Evolutionary conservation across 345 rosid genomes (phyloP).

Genomic region (Syzygium oleosum): DNA sequence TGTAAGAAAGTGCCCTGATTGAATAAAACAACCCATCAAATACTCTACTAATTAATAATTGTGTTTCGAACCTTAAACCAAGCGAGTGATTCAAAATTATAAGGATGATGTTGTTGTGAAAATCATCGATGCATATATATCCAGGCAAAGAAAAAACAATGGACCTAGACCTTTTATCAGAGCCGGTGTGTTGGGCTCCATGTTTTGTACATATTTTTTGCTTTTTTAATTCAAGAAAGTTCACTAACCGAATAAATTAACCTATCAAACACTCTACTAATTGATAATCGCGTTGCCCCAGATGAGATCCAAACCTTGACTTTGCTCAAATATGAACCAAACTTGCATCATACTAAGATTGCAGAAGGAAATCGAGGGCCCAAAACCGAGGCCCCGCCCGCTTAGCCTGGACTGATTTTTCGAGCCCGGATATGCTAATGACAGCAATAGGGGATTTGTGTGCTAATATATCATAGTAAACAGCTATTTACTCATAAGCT

Average conservation of each 20-base stretch:
- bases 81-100: background rate
- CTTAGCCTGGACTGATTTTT: background rate
- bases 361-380: background rate
- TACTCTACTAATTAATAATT: background rate
- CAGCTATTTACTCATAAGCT: background rate
- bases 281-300: background rate
- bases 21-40: background rate
- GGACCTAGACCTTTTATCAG: background rate
- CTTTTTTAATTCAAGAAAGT: background rate
- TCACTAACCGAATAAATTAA: background rate
- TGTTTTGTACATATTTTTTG: background rate
- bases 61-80: accelerated
- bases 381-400: background rate
- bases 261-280: background rate
- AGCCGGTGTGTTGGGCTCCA: background rate
- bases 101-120: background rate
- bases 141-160: background rate
- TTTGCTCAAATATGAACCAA: background rate
- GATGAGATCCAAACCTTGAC: background rate
- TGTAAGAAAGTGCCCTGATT: background rate
- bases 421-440: background rate
- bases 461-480: background rate
- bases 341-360: background rate
- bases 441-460: background rate
- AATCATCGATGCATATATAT: background rate